Conservation (phyloP, 208 protist species). For the Entamoeba moshkovskii region DNA sequence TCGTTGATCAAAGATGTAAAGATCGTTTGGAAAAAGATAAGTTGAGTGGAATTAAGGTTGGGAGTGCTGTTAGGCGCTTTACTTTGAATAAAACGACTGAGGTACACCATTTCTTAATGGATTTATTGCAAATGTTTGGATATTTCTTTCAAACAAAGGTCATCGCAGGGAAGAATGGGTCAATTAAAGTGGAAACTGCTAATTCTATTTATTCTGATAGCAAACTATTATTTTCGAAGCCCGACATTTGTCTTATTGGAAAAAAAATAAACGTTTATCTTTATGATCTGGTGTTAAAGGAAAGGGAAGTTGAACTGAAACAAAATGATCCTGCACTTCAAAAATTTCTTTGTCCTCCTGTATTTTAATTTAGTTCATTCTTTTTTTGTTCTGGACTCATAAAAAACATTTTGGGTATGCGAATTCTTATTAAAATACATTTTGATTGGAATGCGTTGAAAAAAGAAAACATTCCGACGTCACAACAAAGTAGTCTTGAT, state of each 20-base stretch:
- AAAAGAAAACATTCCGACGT: too few species aligned
- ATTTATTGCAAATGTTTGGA: not conserved
- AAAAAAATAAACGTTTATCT: not conserved
- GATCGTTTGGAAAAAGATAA: not conserved
- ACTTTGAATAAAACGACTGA: not conserved
- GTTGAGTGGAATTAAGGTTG: not conserved
- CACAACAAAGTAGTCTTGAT: too few species aligned
- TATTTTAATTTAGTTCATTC: too few species aligned
- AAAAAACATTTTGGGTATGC: too few species aligned
- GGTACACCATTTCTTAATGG: not conserved
- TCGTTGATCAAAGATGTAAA: not conserved
- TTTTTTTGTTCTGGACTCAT: too few species aligned
- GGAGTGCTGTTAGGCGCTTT: not conserved
- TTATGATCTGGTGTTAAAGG: not conserved
- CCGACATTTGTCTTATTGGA: not conserved
- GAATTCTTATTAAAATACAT: too few species aligned
- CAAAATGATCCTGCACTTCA: too few species aligned
- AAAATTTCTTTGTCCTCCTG: too few species aligned
- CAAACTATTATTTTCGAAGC: not conserved
- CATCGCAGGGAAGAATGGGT: not conserved
- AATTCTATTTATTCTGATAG: not conserved
- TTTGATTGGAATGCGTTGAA: too few species aligned
- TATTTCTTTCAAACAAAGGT: not conserved
- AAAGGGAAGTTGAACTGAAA: too few species aligned
- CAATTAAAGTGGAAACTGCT: not conserved